A percentile compares a stretch with the other conserved stretches of the same genome.
phyloP scores from a whole-genome alignment of 2,329 filamentous ascomycete genomes.

The Teratosphaeriaceae sp. region DNA sequence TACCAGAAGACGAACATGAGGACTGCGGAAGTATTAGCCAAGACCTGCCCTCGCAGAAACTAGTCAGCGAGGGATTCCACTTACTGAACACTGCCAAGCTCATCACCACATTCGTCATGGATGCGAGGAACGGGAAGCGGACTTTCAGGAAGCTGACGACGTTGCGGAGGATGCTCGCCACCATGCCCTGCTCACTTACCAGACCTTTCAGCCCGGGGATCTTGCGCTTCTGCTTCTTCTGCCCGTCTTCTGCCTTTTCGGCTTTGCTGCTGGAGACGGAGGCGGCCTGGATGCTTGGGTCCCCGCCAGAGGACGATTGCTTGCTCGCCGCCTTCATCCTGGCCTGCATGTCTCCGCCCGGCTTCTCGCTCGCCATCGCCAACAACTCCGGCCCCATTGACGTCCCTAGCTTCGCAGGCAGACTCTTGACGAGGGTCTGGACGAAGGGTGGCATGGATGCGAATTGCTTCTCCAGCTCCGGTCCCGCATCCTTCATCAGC shows the following conservation, averaged over 20 bases:
- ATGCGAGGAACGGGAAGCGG: constrained; percentile 80
- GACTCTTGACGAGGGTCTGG: constrained; percentile 76
- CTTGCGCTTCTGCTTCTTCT: constrained; percentile 59
- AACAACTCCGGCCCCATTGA: constrained; percentile 74
- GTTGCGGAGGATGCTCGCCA: constrained; percentile 77
- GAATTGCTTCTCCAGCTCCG: constrained; percentile 58
- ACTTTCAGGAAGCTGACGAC: constrained; percentile 84
- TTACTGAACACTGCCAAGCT: constrained; percentile 80
- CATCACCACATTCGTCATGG: constrained; percentile 83
- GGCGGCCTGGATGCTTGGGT: neutral
- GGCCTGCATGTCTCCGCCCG: constrained; percentile 37
- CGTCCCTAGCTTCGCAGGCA: constrained; percentile 74
- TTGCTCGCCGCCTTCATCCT: constrained; percentile 29
- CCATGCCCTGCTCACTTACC: constrained; percentile 77
- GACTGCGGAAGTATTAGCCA: constrained; percentile 45
- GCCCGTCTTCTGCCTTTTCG: constrained; percentile 14
- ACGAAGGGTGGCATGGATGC: constrained; percentile 68
- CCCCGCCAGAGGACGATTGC: constrained; percentile 3
- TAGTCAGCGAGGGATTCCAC: constrained; percentile 28
- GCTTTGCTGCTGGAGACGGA: neutral
- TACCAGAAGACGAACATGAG: constrained; percentile 96
- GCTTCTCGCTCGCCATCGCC: constrained; percentile 70
- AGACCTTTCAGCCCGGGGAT: constrained; percentile 71
- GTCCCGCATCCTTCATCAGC: constrained; percentile 56
- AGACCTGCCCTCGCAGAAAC: neutral